Conservation (phyloP, 139 green algal genomes). For the Chlorella sp. region DNA sequence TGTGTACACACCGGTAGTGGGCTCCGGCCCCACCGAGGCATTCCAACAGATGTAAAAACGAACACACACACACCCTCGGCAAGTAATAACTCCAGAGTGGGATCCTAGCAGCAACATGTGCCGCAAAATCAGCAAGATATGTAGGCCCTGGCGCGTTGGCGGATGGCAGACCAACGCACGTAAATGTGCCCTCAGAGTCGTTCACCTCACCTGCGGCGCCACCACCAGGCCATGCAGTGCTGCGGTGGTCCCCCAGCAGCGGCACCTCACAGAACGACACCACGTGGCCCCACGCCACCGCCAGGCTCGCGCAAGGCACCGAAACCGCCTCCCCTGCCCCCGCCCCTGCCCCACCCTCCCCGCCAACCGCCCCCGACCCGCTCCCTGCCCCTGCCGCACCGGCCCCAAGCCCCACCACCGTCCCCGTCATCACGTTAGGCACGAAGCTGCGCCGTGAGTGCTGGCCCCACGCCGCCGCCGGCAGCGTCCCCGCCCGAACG, state of each 20-base stretch:
- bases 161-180: too few relatives aligned
- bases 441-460: neutral
- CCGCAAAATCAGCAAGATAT: too few relatives aligned
- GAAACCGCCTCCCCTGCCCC: neutral
- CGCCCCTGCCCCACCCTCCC: neutral
- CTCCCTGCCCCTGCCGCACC: neutral
- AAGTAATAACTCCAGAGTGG: too few relatives aligned
- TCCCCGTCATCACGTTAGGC: neutral
- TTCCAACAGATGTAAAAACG: too few relatives aligned
- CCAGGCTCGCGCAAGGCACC: constrained; percentile 27
- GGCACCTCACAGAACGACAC: constrained; percentile 42
- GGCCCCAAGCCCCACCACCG: neutral
- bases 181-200: too few relatives aligned
- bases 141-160: too few relatives aligned
- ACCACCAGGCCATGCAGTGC: too few relatives aligned
- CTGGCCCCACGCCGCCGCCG: neutral
- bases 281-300: constrained; percentile 26
- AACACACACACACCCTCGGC: too few relatives aligned
- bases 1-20: too few relatives aligned
- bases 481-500: neutral
- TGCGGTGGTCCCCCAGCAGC: constrained; percentile 38
- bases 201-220: neutral
- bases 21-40: too few relatives aligned
- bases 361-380: neutral
- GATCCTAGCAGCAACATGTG: too few relatives aligned